These are phyloP conservation scores for Cetraspora pellucida DNA, from an alignment of 192 early-diverging fungal species.

Conservation along the genomic window DNA sequence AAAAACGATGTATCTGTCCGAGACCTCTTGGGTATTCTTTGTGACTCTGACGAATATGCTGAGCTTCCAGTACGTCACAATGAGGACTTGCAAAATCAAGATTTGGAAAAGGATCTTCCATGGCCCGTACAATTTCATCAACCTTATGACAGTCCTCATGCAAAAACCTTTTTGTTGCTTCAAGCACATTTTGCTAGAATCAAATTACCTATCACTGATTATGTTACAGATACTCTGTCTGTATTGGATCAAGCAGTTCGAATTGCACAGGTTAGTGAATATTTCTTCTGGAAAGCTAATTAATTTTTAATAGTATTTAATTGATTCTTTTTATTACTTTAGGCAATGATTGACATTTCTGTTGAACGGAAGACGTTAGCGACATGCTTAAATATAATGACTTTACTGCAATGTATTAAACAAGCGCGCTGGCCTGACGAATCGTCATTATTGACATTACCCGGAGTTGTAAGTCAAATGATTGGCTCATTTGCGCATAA, in stretches of 20 bases:
- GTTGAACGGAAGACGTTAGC: slow-evolving; percentile 70
- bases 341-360: slow-evolving; percentile 91
- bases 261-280: slow-evolving; percentile 63
- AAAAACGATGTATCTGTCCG: slow-evolving; percentile 50
- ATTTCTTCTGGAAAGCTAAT: not conserved
- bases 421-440: slow-evolving; percentile 84
- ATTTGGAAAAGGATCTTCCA: slow-evolving; percentile 75
- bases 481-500: slow-evolving; percentile 27
- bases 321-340: no score
- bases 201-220: slow-evolving; percentile 85
- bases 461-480: slow-evolving; percentile 44
- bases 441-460: slow-evolving; percentile 73
- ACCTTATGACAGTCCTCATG: slow-evolving; percentile 84
- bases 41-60: slow-evolving; percentile 83
- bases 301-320: slow-evolving; percentile 11
- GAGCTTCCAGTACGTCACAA: slow-evolving; percentile 95
- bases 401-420: slow-evolving; percentile 89
- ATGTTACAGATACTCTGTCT: slow-evolving; percentile 84
- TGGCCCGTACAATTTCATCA: slow-evolving; percentile 59
- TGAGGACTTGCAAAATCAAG: slow-evolving; percentile 88
- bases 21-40: slow-evolving; percentile 75
- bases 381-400: slow-evolving; percentile 73
- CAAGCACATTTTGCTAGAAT: slow-evolving; percentile 85
- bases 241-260: slow-evolving; percentile 93
- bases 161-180: slow-evolving; percentile 88